Evolutionary conservation across 805 yeast genomes (phyloP), one percentile per base, ranked within the genome.

Genomic region (Candida glaebosa): DNA sequence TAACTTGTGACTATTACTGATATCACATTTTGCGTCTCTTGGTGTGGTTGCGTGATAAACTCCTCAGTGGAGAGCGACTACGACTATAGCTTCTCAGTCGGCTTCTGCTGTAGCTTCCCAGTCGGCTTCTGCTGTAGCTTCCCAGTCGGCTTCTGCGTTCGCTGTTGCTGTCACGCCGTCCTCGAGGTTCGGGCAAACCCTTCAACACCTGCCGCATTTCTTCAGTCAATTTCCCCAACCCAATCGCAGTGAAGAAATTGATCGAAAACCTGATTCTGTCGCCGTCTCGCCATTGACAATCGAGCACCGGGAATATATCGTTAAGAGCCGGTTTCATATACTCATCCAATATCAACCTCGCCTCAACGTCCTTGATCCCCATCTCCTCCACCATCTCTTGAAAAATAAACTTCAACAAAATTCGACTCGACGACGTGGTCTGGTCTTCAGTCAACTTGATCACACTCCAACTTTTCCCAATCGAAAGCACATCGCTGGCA

Each of bases 201-300:
- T 61, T 55, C 43, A 82, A 58, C 12, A 63, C 68, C 3, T 67
- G 73, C 63, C 98, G 76, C 95, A 90, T 84, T 1, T 67, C 76
- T 30, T 87, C 96, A 0, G 98, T 90, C 43, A 91, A 58, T 2
- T 75, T 73, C 34, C 97, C 97, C 37, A 91, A 59, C 0, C 95
- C 95, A 46, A 91, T 88, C 1, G 97, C 96, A 0, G 97, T 91
- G 61, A 91, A 91, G 58, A 75, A 91, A 56, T 91, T 91, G 56
- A 89, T 88, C 2, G 95, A 75, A 57, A 90, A 91, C 44, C 91
- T 69, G 10, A 83, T 64, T 48, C 76, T 65, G 7, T 79, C 82
- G 4, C 71, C 68, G 41, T 71, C 71, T 1, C 61, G 32, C 49
- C 50, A 44, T 5, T 49, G 34, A 20, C 58, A 61, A 12, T 61